Conservation (phyloP, 108 stramenopile species). For the Skeletonema costatum region DNA sequence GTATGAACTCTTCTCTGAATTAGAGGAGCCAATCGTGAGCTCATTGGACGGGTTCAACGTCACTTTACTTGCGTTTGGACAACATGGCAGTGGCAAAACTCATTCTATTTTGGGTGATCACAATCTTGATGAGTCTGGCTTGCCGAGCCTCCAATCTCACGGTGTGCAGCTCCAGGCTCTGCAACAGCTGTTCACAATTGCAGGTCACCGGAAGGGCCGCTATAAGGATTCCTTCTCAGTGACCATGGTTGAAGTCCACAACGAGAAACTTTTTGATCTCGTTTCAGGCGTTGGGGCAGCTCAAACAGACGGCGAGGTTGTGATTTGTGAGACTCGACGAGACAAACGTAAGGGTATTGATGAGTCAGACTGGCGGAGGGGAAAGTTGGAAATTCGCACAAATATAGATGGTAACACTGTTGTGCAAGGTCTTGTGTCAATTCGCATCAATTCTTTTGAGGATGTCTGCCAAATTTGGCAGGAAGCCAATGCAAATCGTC, state of each 20-base stretch:
- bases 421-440: slow-evolving; percentile 73
- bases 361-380: slow-evolving; percentile 31
- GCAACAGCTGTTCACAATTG: slow-evolving; percentile 69
- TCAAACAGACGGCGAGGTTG: slow-evolving; percentile 56
- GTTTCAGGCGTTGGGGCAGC: slow-evolving; percentile 70
- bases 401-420: slow-evolving; percentile 87
- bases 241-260: slow-evolving; percentile 75
- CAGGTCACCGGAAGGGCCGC: slow-evolving; percentile 65
- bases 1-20: slow-evolving; percentile 86
- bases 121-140: slow-evolving; percentile 8
- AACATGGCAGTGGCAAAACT: slow-evolving; percentile 92
- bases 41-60: slow-evolving; percentile 96
- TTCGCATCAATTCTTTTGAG: slow-evolving; percentile 62
- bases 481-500: slow-evolving; percentile 51
- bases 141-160: slow-evolving; percentile 34
- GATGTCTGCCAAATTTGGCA: slow-evolving; percentile 66
- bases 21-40: slow-evolving; percentile 85
- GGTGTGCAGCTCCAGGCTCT: slow-evolving; percentile 72
- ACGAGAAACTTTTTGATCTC: slow-evolving; percentile 76
- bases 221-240: slow-evolving; percentile 76
- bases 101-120: slow-evolving; percentile 87
- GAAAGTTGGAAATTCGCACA: slow-evolving; percentile 82
- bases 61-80: slow-evolving; percentile 95
- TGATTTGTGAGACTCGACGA: slow-evolving; percentile 38
- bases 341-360: slow-evolving; percentile 27